Evolutionary conservation across 2,329 filamentous ascomycete species (phyloP).

Genomic region (Arthrobotrys megalospora): DNA sequence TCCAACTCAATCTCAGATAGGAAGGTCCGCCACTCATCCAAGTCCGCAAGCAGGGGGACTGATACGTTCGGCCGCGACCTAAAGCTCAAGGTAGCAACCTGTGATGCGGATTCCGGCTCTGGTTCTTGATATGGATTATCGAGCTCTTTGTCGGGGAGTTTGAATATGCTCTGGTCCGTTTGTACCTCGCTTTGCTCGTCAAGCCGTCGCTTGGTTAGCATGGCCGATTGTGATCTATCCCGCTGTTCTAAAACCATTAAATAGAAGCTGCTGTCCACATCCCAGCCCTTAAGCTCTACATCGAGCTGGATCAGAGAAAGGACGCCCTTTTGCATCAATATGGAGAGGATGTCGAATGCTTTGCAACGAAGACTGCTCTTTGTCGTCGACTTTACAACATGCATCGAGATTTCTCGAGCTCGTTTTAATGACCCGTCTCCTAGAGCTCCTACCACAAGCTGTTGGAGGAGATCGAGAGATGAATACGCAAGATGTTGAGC

Average conservation of each 20-base stretch:
- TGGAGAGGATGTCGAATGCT: conserved; percentile 60
- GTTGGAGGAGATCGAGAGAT: conserved; percentile 60
- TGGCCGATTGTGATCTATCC: conserved; percentile 54
- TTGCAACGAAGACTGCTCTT: conserved; percentile 58
- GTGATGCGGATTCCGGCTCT: conserved; percentile 55
- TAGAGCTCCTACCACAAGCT: conserved; percentile 55
- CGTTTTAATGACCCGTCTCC: conserved; percentile 51
- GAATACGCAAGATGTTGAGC: conserved; percentile 60
- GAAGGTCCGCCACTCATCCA: conserved; percentile 62
- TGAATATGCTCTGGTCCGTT: conserved; percentile 61
- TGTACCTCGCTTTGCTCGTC: conserved; percentile 61
- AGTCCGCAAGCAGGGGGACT: conserved; percentile 61
- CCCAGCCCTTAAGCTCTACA: conserved; percentile 51
- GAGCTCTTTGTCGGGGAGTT: conserved; percentile 59
- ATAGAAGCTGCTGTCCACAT: conserved; percentile 59
- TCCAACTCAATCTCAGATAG: conserved; percentile 61
- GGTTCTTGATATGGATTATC: conserved; percentile 55
- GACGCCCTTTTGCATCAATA: conserved; percentile 59
- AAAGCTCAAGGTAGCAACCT: conserved; percentile 61
- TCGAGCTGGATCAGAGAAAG: conserved; percentile 56
- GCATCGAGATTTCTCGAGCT: conserved; percentile 59
- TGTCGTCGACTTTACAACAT: conserved; percentile 58
- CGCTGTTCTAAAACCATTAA: conserved; percentile 61
- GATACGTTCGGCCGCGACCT: conserved; percentile 61
- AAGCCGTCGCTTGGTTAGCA: conserved; percentile 56